phyloP scores from a whole-genome alignment of 768 basidiomycete genomes.

The Rhizopogon rudus region DNA sequence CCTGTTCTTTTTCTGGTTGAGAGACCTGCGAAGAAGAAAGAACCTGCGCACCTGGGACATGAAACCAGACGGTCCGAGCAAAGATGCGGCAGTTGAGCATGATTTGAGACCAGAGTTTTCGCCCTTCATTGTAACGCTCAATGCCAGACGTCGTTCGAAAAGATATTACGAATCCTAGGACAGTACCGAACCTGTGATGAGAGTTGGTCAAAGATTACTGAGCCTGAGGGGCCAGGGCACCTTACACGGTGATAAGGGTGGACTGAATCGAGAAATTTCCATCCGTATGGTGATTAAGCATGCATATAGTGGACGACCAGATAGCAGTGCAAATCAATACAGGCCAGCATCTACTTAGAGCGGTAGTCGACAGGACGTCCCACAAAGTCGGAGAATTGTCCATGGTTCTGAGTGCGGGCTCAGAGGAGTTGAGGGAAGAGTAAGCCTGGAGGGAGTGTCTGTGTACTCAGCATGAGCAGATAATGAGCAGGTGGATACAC shows the following conservation, averaged over 20 bases:
- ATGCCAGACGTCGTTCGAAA: constrained; percentile 69
- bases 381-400: not conserved
- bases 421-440: not conserved
- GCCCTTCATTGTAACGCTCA: constrained; percentile 70
- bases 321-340: constrained; percentile 56
- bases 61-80: constrained; percentile 63
- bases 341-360: constrained; percentile 33
- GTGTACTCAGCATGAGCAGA: not conserved
- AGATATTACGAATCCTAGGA: constrained; percentile 70
- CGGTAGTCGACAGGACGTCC: constrained; percentile 14
- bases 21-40: not conserved
- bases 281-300: constrained; percentile 45
- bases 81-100: constrained; percentile 48
- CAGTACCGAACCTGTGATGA: constrained; percentile 46
- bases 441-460: not conserved
- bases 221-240: not conserved
- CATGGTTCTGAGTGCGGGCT: not conserved
- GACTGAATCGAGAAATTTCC: constrained; percentile 35
- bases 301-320: constrained; percentile 53
- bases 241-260: constrained; percentile 66
- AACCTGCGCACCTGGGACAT: constrained; percentile 46
- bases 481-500: not conserved
- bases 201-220: constrained; percentile 18
- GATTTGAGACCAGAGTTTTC: constrained; percentile 62
- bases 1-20: constrained; percentile 17